Evolutionary conservation across 192 early-diverging fungal genomes (phyloP).

Genomic region (Coemansia aciculifera): DNA sequence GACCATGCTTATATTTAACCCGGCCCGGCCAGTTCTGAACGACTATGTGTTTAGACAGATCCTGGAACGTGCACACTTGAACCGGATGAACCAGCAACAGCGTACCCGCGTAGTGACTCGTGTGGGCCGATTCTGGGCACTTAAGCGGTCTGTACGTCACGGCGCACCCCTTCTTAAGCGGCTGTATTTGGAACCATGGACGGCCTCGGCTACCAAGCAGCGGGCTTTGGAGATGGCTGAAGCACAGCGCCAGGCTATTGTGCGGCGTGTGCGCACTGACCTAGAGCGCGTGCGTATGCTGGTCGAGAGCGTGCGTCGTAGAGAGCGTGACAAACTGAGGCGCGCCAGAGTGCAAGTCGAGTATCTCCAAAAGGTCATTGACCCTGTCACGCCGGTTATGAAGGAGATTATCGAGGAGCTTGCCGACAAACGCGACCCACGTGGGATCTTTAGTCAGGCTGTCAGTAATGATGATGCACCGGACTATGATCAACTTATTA

Average conservation of each 20-base stretch:
- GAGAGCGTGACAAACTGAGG: constrained; percentile 73
- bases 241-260: constrained; percentile 64
- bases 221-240: constrained; percentile 79
- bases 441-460: constrained; percentile 67
- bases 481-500: constrained; percentile 74
- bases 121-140: constrained; percentile 91
- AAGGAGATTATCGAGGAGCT: constrained; percentile 64
- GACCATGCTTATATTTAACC: constrained; percentile 45
- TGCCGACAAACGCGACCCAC: constrained; percentile 71
- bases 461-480: constrained; percentile 67
- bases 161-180: constrained; percentile 95
- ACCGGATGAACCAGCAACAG: constrained; percentile 16
- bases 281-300: constrained; percentile 86
- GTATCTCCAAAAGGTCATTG: constrained; percentile 66
- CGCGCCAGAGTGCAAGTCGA: constrained; percentile 60
- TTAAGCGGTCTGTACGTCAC: constrained; percentile 85
- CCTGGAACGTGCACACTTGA: constrained; percentile 2
- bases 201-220: constrained; percentile 74
- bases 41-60: constrained; percentile 29
- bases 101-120: constrained; percentile 7
- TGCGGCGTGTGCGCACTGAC: constrained; percentile 69
- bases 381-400: constrained; percentile 71
- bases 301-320: constrained; percentile 69
- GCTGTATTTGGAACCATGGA: constrained; percentile 96
- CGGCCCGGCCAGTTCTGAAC: constrained; percentile 45